Evolutionary conservation across 1,284 basidiomycete species (phyloP), one percentile per base, ranked within the genome.

Genomic region (Hypsizygus ulmarius): DNA sequence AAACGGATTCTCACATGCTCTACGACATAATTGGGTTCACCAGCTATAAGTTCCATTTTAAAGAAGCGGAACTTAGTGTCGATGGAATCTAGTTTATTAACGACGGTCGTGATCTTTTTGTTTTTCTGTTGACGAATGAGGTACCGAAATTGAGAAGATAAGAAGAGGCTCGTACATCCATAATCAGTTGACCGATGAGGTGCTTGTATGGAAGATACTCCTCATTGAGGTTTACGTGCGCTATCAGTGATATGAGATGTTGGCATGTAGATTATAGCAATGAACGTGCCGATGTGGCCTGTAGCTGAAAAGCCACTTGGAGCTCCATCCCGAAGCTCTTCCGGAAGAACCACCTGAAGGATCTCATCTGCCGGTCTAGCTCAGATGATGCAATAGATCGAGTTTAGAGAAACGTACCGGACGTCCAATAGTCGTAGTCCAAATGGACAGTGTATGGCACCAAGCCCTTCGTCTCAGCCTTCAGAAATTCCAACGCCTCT

Each of bases 1-100:
- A 39, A 15, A 25, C 3, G 32, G 27, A 18, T n/a, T 69, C 79
- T 51, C 58, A 94, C 93, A 65, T 91, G 87, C 57, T 88, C 81
- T 4, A 97, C 93, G 15, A 90, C 59, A 60, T 87, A 96, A 60
- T 97, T 79, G 0, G 84, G 78, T 50, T 92, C 86, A 9, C 97
- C 97, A 0, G 96, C 95, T 15, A 99, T 75, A 1, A 98, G 77
- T 62, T 99, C 97, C 97, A 99, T 99, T 58, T 90, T 80, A 67
- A 99, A 99, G 55, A 94, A 90, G 15, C 97, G 84, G 67, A 94
- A 99, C 62, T 90, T 76, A 16, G 78, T 84, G 61, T 94, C 85
- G 54, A 98, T 98, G 15, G 70, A 81, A 60, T 97, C 84, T 15
- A 97, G 72, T 66, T 99, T 99, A 75, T 99, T 98, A 37, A 99